A percentile compares a stretch with the other conserved stretches of the same genome.
Conservation (phyloP, 2,329 filamentous ascomycete species). For the Pseudopithomyces maydicus region DNA sequence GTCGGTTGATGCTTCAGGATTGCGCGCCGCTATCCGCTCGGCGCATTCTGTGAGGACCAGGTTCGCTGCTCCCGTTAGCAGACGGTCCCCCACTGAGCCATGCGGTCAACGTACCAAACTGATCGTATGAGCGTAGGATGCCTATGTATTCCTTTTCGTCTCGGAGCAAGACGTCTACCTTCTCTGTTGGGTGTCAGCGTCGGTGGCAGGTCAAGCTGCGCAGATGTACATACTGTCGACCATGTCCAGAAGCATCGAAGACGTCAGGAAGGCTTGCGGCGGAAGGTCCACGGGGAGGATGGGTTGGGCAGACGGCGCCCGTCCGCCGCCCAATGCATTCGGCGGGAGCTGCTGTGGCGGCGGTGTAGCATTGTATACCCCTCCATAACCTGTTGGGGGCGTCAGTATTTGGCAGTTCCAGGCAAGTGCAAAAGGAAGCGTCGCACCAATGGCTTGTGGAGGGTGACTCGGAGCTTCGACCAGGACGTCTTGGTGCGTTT, state of each 20-base stretch:
- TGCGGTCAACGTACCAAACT: conserved; percentile 72
- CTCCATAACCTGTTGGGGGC: conserved; percentile 35
- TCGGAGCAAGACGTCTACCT: conserved; percentile 87
- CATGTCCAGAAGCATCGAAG: conserved; percentile 90
- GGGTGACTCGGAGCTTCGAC: conserved; percentile 30
- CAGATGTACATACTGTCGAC: conserved; percentile 75
- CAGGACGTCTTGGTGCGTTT: conserved; percentile 26
- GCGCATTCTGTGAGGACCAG: conserved; percentile 91
- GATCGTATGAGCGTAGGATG: conserved; percentile 93
- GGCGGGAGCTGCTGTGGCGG: conserved; percentile 57
- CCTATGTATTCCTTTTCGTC: conserved; percentile 95
- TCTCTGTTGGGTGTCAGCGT: conserved; percentile 66
- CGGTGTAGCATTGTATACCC: conserved; percentile 45
- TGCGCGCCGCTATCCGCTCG: conserved; percentile 79
- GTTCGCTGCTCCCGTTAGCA: conserved; percentile 69
- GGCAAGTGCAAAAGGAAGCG: conserved; percentile 2
- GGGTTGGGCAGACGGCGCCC: conserved; percentile 26
- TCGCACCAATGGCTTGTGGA: conserved; percentile 32
- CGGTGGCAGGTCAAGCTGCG: conserved; percentile 5
- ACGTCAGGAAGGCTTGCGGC: conserved; percentile 98
- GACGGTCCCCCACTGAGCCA: background rate
- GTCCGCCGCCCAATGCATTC: conserved; percentile 35
- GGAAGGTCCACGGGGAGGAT: conserved; percentile 58
- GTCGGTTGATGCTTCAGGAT: conserved; percentile 40
- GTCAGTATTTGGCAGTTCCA: conserved; percentile 19